Evolutionary conservation across 345 rosid species (phyloP).

Genomic region (Iberis pinnata): DNA sequence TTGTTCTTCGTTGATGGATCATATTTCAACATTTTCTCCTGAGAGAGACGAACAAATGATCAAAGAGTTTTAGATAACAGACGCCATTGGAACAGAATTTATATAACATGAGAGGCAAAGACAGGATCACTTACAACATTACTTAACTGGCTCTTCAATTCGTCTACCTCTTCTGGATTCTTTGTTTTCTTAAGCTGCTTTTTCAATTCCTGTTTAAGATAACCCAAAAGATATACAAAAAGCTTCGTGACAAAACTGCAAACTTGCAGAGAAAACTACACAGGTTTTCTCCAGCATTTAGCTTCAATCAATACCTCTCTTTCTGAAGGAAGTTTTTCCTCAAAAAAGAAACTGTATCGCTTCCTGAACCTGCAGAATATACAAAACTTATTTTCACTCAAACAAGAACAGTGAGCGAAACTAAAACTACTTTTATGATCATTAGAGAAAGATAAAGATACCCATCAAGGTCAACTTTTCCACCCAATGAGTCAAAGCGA

Average conservation of each 20-base stretch:
- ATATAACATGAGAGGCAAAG: neutral
- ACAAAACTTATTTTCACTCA: slow-evolving; percentile 7
- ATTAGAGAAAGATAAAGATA: slow-evolving; percentile 21
- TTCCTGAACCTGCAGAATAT: slow-evolving; percentile 54
- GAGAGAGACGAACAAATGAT: slow-evolving; percentile 11
- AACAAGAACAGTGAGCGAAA: slow-evolving; percentile 4
- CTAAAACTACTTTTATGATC: neutral
- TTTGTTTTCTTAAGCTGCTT: slow-evolving; percentile 39
- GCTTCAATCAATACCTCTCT: slow-evolving; percentile 25
- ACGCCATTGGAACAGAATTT: neutral
- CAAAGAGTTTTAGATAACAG: slow-evolving; percentile 1
- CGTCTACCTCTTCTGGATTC: slow-evolving; percentile 35
- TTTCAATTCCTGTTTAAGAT: slow-evolving; percentile 36
- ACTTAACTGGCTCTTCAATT: slow-evolving; percentile 35
- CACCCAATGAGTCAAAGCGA: slow-evolving; percentile 64
- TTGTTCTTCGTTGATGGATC: slow-evolving; percentile 53
- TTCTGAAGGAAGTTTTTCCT: slow-evolving; percentile 55
- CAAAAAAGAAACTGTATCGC: slow-evolving; percentile 60
- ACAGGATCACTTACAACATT: slow-evolving; percentile 53
- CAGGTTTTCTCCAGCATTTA: neutral
- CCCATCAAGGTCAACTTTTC: slow-evolving; percentile 62
- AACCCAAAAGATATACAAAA: neutral
- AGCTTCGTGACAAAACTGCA: neutral
- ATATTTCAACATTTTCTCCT: slow-evolving; percentile 71
- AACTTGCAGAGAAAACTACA: too few relatives aligned